Evolutionary conservation across 371 early-diverging fungal genomes (phyloP).

Genomic region (Funneliformis caledonium): DNA sequence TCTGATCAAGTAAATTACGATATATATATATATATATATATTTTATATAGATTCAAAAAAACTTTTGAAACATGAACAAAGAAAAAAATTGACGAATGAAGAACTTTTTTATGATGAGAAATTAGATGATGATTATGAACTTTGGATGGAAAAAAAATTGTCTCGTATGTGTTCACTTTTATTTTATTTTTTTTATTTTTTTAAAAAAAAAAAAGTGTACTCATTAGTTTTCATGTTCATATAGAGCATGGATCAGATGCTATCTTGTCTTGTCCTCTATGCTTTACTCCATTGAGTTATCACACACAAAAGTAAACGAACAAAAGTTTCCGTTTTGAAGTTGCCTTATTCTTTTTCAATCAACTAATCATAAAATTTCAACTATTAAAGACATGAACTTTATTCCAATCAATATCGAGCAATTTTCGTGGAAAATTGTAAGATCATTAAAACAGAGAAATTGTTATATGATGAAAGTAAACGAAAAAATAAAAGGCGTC

Average conservation of each 20-base stretch:
- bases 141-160: constrained; percentile 29
- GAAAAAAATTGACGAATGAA: constrained; percentile 11
- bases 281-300: constrained; percentile 65
- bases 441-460: constrained; percentile 46
- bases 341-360: not conserved
- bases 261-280: constrained; percentile 69
- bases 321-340: not conserved
- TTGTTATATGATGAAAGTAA: constrained; percentile 1
- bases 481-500: not conserved
- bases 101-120: constrained; percentile 30
- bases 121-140: constrained; percentile 18
- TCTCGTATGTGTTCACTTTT: not conserved
- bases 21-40: not conserved
- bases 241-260: constrained; percentile 57
- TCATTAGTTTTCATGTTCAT: not conserved
- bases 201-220: too few species aligned
- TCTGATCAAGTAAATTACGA: not conserved
- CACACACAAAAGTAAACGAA: constrained; percentile 66
- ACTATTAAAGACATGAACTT: constrained; percentile 55
- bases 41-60: not conserved
- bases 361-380: constrained; percentile 18
- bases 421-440: constrained; percentile 72
- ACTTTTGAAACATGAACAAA: not conserved
- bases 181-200: not conserved
- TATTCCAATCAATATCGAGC: constrained; percentile 72